Evolutionary conservation across 106 monocot species (phyloP).

Genomic region (Xerophyta viscosa): DNA sequence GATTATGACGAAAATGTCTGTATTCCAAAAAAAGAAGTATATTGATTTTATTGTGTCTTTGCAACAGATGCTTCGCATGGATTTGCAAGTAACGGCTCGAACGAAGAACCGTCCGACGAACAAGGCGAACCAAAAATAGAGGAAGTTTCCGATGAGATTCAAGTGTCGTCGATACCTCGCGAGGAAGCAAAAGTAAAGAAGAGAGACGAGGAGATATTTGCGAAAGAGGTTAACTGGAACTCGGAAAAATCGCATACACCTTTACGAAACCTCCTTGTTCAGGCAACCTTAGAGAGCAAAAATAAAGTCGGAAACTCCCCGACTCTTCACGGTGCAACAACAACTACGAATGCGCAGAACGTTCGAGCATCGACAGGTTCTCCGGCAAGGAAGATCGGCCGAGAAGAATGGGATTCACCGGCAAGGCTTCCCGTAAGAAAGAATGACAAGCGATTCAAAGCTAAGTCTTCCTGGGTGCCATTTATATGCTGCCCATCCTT

Average conservation of each 20-base stretch:
- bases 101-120: too few species aligned
- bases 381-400: not conserved
- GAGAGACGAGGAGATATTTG: conserved; percentile 9
- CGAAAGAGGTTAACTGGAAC: not conserved
- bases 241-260: conserved; percentile 18
- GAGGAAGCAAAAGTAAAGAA: too few species aligned
- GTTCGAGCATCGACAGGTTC: not conserved
- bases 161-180: too few species aligned
- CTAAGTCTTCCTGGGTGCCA: conserved; percentile 31
- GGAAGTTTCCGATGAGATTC: too few species aligned
- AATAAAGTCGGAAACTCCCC: conserved; percentile 2
- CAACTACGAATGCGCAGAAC: not conserved
- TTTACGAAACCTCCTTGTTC: conserved; percentile 26
- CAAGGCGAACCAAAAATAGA: too few species aligned
- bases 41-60: too few species aligned
- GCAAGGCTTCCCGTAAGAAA: conserved; percentile 24
- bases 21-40: too few species aligned
- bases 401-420: conserved; percentile 47
- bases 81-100: too few species aligned
- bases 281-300: conserved; percentile 14
- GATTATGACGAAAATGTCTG: too few species aligned
- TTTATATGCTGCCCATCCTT: conserved; percentile 42
- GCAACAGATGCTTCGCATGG: too few species aligned
- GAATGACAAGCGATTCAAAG: conserved; percentile 15
- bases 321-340: not conserved